These are phyloP conservation scores for Cladosporium phlei DNA, from an alignment of 2,329 filamentous ascomycete genomes.

Conservation along the genomic window DNA sequence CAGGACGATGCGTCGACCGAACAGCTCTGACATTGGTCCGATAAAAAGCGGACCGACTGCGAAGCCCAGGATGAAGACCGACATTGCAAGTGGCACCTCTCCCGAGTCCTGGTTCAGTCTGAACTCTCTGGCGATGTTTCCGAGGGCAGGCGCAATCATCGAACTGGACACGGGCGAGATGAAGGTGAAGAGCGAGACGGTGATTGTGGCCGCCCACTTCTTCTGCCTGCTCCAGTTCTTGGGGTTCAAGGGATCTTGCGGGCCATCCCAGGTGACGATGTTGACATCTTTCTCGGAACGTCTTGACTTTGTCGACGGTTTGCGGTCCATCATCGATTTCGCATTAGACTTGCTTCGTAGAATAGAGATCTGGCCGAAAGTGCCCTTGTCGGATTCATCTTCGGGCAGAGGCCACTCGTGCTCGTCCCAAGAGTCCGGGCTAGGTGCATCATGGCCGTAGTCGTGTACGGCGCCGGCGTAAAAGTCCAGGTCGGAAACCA, in stretches of 20 bases:
- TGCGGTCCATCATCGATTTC: conserved; percentile 26
- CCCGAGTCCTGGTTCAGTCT: conserved; percentile 19
- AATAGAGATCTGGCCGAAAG: conserved; percentile 30
- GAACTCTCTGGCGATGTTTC: conserved; percentile 26
- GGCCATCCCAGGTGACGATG: conserved; percentile 43
- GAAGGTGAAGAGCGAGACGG: conserved; percentile 39
- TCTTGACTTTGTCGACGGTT: conserved; percentile 25
- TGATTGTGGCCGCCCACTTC: conserved; percentile 43
- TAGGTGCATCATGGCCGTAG: conserved; percentile 28
- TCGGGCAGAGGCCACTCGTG: conserved; percentile 22
- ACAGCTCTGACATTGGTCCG: conserved; percentile 35
- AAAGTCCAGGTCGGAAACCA: conserved; percentile 34
- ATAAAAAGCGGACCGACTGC: conserved; percentile 35
- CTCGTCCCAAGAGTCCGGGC: conserved; percentile 23
- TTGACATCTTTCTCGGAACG: conserved; percentile 31
- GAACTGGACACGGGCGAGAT: conserved; percentile 36
- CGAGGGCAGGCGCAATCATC: conserved; percentile 36
- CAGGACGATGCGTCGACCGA: conserved; percentile 33
- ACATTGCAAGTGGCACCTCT: conserved; percentile 29
- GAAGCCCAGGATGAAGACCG: conserved; percentile 36
- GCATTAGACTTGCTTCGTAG: conserved; percentile 25
- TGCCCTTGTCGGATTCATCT: conserved; percentile 22
- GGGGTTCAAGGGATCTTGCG: conserved; percentile 43
- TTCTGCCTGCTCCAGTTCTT: conserved; percentile 42
- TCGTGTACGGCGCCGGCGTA: conserved; percentile 35